These are phyloP conservation scores for Abelmoschus esculentus DNA, from an alignment of 345 rosid genomes.

Conservation along the genomic window DNA sequence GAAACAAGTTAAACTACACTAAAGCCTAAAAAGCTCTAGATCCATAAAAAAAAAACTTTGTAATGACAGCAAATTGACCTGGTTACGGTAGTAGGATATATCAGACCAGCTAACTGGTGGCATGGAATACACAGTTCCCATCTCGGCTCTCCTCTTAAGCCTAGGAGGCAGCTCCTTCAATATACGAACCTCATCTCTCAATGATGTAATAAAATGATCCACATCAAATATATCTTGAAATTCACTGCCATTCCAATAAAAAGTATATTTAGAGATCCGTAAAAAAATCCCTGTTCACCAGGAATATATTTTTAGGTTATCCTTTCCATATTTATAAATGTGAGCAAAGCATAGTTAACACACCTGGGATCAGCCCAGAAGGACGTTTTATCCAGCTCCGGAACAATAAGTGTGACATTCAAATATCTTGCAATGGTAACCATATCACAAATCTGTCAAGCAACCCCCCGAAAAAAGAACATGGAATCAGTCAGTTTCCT, in stretches of 20 bases:
- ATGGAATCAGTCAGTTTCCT: background rate
- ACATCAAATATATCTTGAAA: conserved; percentile 83
- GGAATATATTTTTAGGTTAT: background rate
- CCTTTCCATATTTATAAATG: background rate
- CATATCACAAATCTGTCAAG: conserved; percentile 77
- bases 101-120: conserved; percentile 89
- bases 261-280: too few species aligned
- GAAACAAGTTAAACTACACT: too few species aligned
- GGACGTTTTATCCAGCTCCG: conserved; percentile 77
- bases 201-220: conserved; percentile 68
- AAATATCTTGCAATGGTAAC: conserved; percentile 74
- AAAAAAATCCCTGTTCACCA: background rate
- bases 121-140: conserved; percentile 55
- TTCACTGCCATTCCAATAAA: conserved; percentile 25
- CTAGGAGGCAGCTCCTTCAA: conserved; percentile 78
- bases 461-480: background rate
- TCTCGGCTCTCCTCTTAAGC: conserved; percentile 54
- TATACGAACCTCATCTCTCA: conserved; percentile 81
- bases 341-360: conserved; percentile 4
- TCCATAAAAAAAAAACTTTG: background rate
- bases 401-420: conserved; percentile 85
- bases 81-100: conserved; percentile 65
- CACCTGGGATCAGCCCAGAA: conserved; percentile 94
- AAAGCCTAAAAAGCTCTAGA: background rate
- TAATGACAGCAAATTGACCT: conserved; percentile 28